Conservation (phyloP, 768 basidiomycete genomes). For the Leccinum longicurvipes region DNA sequence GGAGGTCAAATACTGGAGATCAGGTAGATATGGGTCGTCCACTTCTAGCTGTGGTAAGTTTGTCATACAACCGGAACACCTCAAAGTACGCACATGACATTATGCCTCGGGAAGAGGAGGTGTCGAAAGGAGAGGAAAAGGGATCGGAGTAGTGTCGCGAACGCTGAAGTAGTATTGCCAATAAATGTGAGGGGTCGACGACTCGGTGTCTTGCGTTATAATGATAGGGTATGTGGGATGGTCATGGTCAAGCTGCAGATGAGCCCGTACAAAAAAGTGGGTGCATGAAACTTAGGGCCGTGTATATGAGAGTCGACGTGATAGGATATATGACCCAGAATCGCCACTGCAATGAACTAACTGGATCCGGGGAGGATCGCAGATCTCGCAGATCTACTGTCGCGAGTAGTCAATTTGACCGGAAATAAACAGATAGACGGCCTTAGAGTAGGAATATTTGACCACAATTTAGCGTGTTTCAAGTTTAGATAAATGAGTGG, state of each 20-base stretch:
- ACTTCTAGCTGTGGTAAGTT: background rate
- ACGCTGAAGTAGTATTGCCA: background rate
- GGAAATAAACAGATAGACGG: slow-evolving; percentile 6
- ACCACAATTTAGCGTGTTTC: slow-evolving; percentile 17
- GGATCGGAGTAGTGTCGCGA: background rate
- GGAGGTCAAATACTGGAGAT: slow-evolving; percentile 32
- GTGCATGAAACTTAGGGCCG: background rate
- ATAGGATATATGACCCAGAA: slow-evolving; percentile 28
- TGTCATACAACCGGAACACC: background rate
- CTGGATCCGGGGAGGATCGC: slow-evolving; percentile 1
- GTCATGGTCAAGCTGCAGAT: slow-evolving; percentile 9
- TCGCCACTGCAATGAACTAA: slow-evolving; percentile 5
- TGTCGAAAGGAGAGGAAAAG: background rate
- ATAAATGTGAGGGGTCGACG: slow-evolving; percentile 1
- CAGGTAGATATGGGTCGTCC: slow-evolving; percentile 11
- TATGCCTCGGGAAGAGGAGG: background rate
- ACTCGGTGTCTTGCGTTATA: slow-evolving; percentile 8
- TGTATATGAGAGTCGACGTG: slow-evolving; percentile 11
- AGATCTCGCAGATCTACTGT: slow-evolving; percentile 18
- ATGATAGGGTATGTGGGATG: background rate
- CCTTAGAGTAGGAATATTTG: slow-evolving; percentile 15
- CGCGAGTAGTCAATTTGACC: background rate
- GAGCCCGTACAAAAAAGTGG: slow-evolving; percentile 7
- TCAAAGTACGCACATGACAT: slow-evolving; percentile 17
- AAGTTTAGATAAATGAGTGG: slow-evolving; percentile 32